These are phyloP conservation scores for Penicillium arizonense DNA, from an alignment of 495 filamentous ascomycete genomes.

Conservation along the genomic window DNA sequence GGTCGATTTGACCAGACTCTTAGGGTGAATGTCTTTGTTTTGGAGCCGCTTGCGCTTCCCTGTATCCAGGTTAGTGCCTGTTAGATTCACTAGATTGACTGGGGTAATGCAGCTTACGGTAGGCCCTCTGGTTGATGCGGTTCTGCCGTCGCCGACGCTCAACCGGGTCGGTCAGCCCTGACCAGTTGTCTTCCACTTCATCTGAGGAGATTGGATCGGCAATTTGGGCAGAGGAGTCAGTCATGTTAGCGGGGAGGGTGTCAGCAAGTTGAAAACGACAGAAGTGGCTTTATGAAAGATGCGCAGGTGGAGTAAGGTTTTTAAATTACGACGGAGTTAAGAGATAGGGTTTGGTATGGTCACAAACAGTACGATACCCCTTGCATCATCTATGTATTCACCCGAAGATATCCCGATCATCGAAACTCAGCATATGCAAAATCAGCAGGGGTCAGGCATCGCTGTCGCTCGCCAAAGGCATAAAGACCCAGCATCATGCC, in stretches of 20 bases:
- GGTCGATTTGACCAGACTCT: constrained; percentile 8
- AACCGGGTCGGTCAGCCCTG: constrained; percentile 32
- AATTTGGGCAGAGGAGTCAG: too few relatives aligned
- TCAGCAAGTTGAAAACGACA: too few relatives aligned
- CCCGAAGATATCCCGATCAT: background rate
- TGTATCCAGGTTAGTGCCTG: background rate
- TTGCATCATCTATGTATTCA: too few relatives aligned
- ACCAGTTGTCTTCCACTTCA: constrained; percentile 33
- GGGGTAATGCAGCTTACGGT: constrained; percentile 23
- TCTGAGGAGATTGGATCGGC: too few relatives aligned
- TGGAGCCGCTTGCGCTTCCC: constrained; percentile 13
- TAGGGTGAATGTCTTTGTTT: constrained; percentile 15
- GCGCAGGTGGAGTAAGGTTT: too few relatives aligned
- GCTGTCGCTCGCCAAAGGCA: constrained; percentile 40
- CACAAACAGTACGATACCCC: too few relatives aligned
- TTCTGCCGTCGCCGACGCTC: constrained; percentile 44
- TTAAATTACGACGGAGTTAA: too few relatives aligned
- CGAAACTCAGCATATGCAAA: constrained; percentile 35
- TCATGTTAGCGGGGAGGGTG: too few relatives aligned
- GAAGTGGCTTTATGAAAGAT: too few relatives aligned
- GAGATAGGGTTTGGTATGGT: too few relatives aligned
- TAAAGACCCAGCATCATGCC: constrained; percentile 48
- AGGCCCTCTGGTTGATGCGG: constrained; percentile 43
- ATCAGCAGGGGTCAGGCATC: constrained; percentile 39
- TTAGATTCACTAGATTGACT: background rate